These are phyloP conservation scores for Pseudocercospora eumusae DNA, from an alignment of 2,329 filamentous ascomycete genomes.

Conservation along the genomic window DNA sequence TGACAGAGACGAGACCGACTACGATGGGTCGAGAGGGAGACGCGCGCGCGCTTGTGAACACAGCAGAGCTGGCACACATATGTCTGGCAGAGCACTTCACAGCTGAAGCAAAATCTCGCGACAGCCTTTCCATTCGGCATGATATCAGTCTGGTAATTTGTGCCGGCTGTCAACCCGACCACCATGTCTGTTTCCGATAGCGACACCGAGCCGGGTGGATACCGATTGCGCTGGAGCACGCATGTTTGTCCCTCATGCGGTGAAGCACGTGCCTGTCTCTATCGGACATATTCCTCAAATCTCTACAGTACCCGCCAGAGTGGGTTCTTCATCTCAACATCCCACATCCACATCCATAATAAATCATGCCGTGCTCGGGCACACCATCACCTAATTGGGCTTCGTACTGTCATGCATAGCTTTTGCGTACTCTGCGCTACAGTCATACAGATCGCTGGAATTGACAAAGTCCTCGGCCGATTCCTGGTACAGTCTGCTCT, in stretches of 20 bases:
- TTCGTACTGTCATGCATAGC: constrained; percentile 15
- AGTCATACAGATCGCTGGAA: constrained; percentile 18
- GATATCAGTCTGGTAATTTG: too few species aligned
- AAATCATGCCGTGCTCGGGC: constrained; percentile 2
- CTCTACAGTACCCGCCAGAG: neutral
- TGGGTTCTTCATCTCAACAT: constrained; percentile 11
- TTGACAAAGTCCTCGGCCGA: neutral
- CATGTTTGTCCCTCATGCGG: neutral
- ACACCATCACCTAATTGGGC: constrained; percentile 12
- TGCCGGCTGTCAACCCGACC: neutral
- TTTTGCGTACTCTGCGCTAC: constrained; percentile 20
- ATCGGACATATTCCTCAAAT: neutral
- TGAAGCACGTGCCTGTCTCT: neutral
- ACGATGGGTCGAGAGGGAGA: neutral
- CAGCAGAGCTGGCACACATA: neutral
- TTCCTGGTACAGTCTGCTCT: constrained; percentile 7
- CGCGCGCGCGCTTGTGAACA: neutral
- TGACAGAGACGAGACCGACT: constrained; percentile 7
- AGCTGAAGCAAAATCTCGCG: too few species aligned
- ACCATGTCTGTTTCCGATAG: constrained; percentile 2
- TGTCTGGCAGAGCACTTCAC: too few species aligned
- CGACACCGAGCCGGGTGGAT: neutral
- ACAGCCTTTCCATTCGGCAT: too few species aligned
- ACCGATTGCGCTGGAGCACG: neutral
- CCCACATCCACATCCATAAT: neutral